These are phyloP conservation scores for Geopyxis carbonaria DNA, from an alignment of 495 filamentous ascomycete species.

Conservation along the genomic window DNA sequence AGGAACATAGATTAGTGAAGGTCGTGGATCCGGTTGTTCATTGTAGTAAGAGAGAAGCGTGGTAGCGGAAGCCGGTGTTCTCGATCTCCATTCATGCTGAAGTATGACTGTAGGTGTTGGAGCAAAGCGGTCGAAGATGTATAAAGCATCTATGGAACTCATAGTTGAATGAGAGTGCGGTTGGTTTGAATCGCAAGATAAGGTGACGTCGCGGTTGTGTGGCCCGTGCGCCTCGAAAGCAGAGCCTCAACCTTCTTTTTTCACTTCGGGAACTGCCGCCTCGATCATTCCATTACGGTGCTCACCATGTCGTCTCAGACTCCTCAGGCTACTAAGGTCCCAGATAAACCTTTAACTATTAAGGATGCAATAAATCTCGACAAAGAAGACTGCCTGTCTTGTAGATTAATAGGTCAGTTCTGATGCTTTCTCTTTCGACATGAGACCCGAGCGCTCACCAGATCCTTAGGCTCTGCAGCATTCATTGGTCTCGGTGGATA, in stretches of 20 bases:
- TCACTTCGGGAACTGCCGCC: too few species aligned
- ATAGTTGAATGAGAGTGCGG: too few species aligned
- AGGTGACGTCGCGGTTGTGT: too few species aligned
- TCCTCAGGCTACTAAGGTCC: too few species aligned
- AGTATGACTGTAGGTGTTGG: slow-evolving; percentile 44
- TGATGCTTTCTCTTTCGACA: too few species aligned
- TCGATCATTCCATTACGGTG: too few species aligned
- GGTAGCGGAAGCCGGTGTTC: slow-evolving; percentile 55
- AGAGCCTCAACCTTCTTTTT: too few species aligned
- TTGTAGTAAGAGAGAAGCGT: slow-evolving; percentile 75
- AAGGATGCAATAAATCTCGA: not conserved
- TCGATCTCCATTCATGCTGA: slow-evolving; percentile 49
- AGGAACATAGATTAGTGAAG: slow-evolving; percentile 72
- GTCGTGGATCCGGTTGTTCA: slow-evolving; percentile 62
- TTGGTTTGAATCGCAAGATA: too few species aligned
- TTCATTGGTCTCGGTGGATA: slow-evolving; percentile 84
- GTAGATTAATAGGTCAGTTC: slow-evolving; percentile 15
- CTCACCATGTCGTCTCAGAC: too few species aligned
- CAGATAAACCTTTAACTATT: too few species aligned
- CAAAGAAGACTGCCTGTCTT: slow-evolving; percentile 14
- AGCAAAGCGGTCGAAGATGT: slow-evolving; percentile 67
- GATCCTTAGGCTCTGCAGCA: slow-evolving; percentile 48
- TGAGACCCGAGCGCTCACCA: not conserved
- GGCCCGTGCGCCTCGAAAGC: too few species aligned
- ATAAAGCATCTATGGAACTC: slow-evolving; percentile 82